Evolutionary conservation across 495 filamentous ascomycete species (phyloP), one percentile per base, ranked within the genome.

Genomic region (Penicillium mononematosum): DNA sequence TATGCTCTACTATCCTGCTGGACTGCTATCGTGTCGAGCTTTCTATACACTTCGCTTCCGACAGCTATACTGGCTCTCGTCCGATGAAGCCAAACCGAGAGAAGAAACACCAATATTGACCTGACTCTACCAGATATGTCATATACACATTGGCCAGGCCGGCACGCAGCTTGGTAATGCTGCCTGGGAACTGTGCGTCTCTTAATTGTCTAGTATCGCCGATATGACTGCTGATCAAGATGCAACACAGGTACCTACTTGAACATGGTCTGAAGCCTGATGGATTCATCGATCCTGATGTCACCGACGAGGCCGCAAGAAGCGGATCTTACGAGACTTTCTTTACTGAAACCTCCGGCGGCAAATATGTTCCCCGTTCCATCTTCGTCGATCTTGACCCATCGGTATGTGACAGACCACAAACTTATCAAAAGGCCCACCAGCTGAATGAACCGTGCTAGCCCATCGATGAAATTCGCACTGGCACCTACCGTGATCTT

Each of bases 121-220:
- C 19, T 14, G 9, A 47, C 42, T 32, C 12, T 14, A 29, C 25
- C 53, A 96, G 89, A 82, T 96, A 71, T 86, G 88, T 68, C 91
- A 96, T 74, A 80, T 96, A 67, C 91, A 96, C 72, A 84, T 96
- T 70, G 91, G 91, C 79, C 91, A 96, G 81, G 91, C 91, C 78
- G 91, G 91, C 78, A 85, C 82, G 59, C 91, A 96, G 87, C 87
- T 96, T 50, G 91, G 91, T 69, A 94, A 93, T 81, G 90, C 88
- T 71, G 91, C 91, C 58, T 96, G 91, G 91, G 91, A 96, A 77
- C 85, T 96, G 91, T 93, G 85, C 68, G 89, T 82, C 45, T 53
- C 62, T 71, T 76, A 79, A 77, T 78, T 78, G 77, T 60, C 63
- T 63, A 56, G 70, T 60, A 51, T 41, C n/a, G 36, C 42, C 22